phyloP scores from a whole-genome alignment of 306 rosid genomes.

The Prunus mume region DNA sequence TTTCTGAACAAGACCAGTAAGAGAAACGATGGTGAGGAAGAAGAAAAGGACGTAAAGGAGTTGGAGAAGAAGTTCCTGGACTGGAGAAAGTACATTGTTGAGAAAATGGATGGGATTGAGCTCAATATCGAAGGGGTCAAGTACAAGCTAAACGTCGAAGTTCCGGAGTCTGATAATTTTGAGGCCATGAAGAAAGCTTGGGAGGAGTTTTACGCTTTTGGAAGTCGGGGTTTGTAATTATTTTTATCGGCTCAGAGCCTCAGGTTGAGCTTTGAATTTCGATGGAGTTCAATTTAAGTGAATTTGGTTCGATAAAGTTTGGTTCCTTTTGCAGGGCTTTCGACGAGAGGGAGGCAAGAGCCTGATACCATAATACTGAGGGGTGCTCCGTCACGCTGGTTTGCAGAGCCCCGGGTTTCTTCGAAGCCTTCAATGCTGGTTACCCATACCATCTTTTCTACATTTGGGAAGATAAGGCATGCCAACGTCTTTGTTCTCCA shows the following conservation, averaged over 20 bases:
- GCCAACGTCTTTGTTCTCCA: slow-evolving; percentile 7
- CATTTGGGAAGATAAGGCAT: slow-evolving; percentile 86
- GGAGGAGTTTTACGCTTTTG: slow-evolving; percentile 63
- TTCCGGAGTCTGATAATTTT: slow-evolving; percentile 64
- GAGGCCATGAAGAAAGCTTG: slow-evolving; percentile 55
- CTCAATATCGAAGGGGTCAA: slow-evolving; percentile 71
- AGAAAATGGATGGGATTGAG: slow-evolving; percentile 72
- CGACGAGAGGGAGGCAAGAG: slow-evolving; percentile 50
- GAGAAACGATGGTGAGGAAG: slow-evolving; percentile 15
- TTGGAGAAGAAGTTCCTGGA: slow-evolving; percentile 45
- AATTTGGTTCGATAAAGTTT: slow-evolving; percentile 6
- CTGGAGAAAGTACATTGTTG: slow-evolving; percentile 56
- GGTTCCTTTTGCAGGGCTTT: slow-evolving; percentile 33
- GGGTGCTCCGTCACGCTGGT: slow-evolving; percentile 88
- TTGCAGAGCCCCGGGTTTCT: slow-evolving; percentile 88
- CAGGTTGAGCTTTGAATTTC: neutral
- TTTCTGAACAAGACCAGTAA: slow-evolving; percentile 18
- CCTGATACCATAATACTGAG: slow-evolving; percentile 69
- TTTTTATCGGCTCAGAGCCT: neutral
- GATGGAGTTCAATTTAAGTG: slow-evolving; percentile 2
- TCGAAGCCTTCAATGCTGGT: slow-evolving; percentile 95
- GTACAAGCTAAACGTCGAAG: slow-evolving; percentile 50
- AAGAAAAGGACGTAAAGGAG: slow-evolving; percentile 27
- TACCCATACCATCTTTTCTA: slow-evolving; percentile 84
- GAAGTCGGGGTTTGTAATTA: slow-evolving; percentile 46